Conservation (phyloP, 306 rosid species). For the Cucurbita moschata region DNA sequence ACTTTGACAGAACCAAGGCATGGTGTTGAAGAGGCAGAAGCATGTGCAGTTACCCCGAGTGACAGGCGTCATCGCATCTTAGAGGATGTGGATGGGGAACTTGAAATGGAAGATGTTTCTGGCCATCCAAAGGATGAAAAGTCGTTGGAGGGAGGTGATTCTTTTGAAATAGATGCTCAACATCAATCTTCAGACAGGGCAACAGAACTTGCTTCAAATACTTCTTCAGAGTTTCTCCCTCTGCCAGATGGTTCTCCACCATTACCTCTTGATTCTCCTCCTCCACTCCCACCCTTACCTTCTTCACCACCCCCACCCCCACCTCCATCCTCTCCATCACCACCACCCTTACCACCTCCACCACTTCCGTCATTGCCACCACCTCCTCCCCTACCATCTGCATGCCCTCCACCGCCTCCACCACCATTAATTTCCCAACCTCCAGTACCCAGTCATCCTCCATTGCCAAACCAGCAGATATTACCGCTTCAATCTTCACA, state of each 20-base stretch:
- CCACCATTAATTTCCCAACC: conserved; percentile 46
- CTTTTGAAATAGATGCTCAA: conserved; percentile 35
- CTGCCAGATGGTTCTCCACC: conserved; percentile 82
- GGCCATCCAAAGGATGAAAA: conserved; percentile 76
- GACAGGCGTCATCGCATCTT: conserved; percentile 92
- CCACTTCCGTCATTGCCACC: conserved; percentile 35
- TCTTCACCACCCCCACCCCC: conserved; percentile 88
- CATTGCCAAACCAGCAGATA: conserved; percentile 42
- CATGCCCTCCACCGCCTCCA: conserved; percentile 40
- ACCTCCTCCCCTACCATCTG: conserved; percentile 50
- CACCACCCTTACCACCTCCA: conserved; percentile 23
- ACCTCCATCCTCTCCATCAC: conserved; percentile 41
- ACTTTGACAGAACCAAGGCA: conserved; percentile 29
- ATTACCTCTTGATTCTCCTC: conserved; percentile 85
- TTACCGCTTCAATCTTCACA: conserved; percentile 44
- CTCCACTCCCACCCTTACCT: conserved; percentile 84
- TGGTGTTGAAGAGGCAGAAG: conserved; percentile 53
- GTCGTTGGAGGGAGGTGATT: conserved; percentile 18
- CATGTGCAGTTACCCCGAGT: conserved; percentile 52
- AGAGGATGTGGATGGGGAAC: conserved; percentile 95
- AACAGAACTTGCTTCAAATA: conserved; percentile 25
- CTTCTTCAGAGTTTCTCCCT: conserved; percentile 31
- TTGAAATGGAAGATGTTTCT: conserved; percentile 99
- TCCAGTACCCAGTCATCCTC: conserved; percentile 37
- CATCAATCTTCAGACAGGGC: conserved; percentile 25